phyloP scores from a whole-genome alignment of 345 rosid genomes.

The Nephelium lappaceum region DNA sequence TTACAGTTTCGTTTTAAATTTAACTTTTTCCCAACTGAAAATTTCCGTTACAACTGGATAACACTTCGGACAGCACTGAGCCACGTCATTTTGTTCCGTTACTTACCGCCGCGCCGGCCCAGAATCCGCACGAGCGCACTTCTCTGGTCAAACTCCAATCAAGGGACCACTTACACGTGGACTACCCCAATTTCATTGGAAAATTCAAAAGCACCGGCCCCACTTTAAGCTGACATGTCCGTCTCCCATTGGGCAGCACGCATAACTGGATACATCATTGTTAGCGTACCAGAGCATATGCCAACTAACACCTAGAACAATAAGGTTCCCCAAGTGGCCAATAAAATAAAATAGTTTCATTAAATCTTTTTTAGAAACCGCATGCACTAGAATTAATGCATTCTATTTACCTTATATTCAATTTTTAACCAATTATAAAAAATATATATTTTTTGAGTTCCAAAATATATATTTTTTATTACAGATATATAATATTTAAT shows the following conservation, averaged over 20 bases:
- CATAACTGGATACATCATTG: background rate
- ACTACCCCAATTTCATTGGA: background rate
- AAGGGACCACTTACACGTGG: background rate
- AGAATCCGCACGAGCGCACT: background rate
- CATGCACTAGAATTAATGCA: too few relatives aligned
- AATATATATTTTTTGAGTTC: background rate
- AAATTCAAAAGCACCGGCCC: background rate
- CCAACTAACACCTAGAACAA: background rate
- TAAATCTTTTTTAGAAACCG: too few relatives aligned
- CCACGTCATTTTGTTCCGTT: slow-evolving; percentile 22
- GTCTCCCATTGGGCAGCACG: background rate
- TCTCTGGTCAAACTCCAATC: background rate
- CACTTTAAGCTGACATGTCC: background rate
- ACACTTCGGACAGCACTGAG: background rate
- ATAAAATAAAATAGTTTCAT: background rate
- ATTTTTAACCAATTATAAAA: background rate
- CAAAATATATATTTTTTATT: too few relatives aligned
- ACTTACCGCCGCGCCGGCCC: background rate
- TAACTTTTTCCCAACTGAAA: background rate
- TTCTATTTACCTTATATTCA: too few relatives aligned
- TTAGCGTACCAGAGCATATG: background rate
- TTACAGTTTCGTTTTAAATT: background rate
- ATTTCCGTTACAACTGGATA: background rate
- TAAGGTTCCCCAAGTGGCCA: background rate
- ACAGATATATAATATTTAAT: too few relatives aligned